These are phyloP conservation scores for Aspergillus sclerotialis DNA, from an alignment of 2,329 filamentous ascomycete species.

Conservation along the genomic window DNA sequence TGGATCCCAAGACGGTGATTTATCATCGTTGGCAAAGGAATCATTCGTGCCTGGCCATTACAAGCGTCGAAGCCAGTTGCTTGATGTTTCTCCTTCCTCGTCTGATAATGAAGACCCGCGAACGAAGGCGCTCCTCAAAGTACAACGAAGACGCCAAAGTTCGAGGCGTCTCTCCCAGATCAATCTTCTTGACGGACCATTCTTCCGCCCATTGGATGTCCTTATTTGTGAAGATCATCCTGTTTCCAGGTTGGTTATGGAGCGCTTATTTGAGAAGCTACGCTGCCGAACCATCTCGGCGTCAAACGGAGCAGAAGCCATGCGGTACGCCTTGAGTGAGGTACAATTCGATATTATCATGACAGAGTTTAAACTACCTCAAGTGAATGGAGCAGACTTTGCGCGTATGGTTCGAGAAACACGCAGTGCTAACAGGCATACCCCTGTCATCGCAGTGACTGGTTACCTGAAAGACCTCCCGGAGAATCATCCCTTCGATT, in stretches of 20 bases:
- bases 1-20: constrained; percentile 86
- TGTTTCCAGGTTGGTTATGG: constrained; percentile 97
- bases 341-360: constrained; percentile 99
- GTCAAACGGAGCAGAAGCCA: constrained; percentile 80
- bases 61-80: constrained; percentile 87
- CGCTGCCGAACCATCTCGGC: constrained; percentile 91
- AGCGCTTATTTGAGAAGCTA: constrained; percentile 90
- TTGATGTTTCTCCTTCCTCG: constrained; percentile 93
- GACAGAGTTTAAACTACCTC: constrained; percentile 91
- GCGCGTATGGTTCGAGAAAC: constrained; percentile 97
- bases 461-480: constrained; percentile 97
- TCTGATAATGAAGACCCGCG: constrained; percentile 96
- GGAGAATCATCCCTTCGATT: constrained; percentile 91
- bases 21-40: constrained; percentile 57
- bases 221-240: constrained; percentile 97
- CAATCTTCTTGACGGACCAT: constrained; percentile 72
- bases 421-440: constrained; percentile 88
- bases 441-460: constrained; percentile 92
- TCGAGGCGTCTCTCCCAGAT: constrained; percentile 92
- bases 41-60: constrained; percentile 62
- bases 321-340: constrained; percentile 89
- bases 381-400: constrained; percentile 91
- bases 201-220: constrained; percentile 85
- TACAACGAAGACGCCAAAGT: constrained; percentile 90
- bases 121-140: constrained; percentile 80